Evolutionary conservation across 306 rosid genomes (phyloP).

Genomic region (Acacia crassicarpa): DNA sequence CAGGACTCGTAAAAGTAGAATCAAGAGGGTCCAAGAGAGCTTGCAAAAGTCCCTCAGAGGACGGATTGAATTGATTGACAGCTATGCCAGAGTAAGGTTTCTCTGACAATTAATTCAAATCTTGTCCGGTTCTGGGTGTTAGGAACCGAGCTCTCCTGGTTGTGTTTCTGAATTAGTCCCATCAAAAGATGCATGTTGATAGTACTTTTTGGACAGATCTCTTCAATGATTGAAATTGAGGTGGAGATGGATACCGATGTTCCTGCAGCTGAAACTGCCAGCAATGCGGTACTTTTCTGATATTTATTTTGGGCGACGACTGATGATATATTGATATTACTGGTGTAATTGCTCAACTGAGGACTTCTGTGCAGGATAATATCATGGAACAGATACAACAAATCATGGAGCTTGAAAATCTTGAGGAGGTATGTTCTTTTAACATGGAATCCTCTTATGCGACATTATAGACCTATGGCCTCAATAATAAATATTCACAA

Average conservation of each 20-base stretch:
- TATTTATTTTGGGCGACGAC: slow-evolving; percentile 21
- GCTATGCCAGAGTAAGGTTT: slow-evolving; percentile 81
- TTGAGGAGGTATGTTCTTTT: slow-evolving; percentile 71
- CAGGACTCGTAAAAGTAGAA: slow-evolving; percentile 75
- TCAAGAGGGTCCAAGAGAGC: slow-evolving; percentile 80
- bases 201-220: slow-evolving; percentile 51
- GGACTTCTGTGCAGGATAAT: slow-evolving; percentile 59
- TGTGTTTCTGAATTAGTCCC: slow-evolving; percentile 15
- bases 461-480: slow-evolving; percentile 12
- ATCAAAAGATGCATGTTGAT: slow-evolving; percentile 27
- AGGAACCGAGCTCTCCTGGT: neutral
- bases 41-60: slow-evolving; percentile 79
- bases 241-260: slow-evolving; percentile 94
- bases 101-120: slow-evolving; percentile 7
- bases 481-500: neutral
- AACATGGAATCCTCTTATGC: slow-evolving; percentile 24
- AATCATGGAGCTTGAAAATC: slow-evolving; percentile 92
- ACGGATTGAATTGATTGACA: slow-evolving; percentile 80
- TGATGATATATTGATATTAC: slow-evolving; percentile 16
- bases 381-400: slow-evolving; percentile 86
- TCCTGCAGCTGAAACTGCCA: slow-evolving; percentile 85
- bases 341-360: slow-evolving; percentile 19
- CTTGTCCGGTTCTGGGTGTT: neutral
- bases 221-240: slow-evolving; percentile 96
- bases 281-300: slow-evolving; percentile 58